Evolutionary conservation across 139 green algal genomes (phyloP).

Genomic region (Nannochloris sp.): DNA sequence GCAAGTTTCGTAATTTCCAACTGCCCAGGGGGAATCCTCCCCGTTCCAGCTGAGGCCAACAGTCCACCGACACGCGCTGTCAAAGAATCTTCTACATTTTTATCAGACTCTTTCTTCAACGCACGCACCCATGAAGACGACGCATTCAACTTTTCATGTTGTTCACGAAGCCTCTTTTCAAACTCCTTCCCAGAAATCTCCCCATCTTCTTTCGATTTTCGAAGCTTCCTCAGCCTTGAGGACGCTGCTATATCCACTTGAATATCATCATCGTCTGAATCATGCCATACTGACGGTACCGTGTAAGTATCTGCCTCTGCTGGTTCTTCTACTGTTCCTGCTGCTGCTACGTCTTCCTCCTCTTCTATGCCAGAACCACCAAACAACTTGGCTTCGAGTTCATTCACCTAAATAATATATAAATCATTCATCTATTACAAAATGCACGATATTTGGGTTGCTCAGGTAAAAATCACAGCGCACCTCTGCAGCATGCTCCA

Average conservation of each 20-base stretch:
- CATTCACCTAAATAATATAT: no score
- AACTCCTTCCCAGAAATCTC: constrained; percentile 54
- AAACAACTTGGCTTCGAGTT: no score
- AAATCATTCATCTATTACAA: no score
- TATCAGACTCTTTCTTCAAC: not conserved
- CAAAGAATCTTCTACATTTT: constrained; percentile 4
- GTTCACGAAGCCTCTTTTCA: constrained; percentile 53
- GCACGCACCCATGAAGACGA: no score
- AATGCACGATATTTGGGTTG: no score
- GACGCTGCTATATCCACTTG: constrained; percentile 39
- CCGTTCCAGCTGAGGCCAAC: constrained; percentile 16
- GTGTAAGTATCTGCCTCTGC: no score
- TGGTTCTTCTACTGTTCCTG: not conserved
- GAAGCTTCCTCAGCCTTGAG: constrained; percentile 55
- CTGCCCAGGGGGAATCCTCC: constrained; percentile 25
- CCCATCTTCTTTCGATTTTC: constrained; percentile 40
- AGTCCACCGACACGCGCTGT: constrained; percentile 22
- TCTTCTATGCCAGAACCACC: not conserved
- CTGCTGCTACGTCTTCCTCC: not conserved
- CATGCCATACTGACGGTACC: constrained; percentile 45
- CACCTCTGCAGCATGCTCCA: no score
- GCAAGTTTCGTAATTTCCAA: constrained; percentile 63
- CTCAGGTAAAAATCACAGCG: no score
- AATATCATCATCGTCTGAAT: constrained; percentile 46
- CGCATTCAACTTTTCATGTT: constrained; percentile 59